Evolutionary conservation across 257 asterid genomes (phyloP), one percentile per base, ranked within the genome.

Genomic region (Coffea eugenioides): DNA sequence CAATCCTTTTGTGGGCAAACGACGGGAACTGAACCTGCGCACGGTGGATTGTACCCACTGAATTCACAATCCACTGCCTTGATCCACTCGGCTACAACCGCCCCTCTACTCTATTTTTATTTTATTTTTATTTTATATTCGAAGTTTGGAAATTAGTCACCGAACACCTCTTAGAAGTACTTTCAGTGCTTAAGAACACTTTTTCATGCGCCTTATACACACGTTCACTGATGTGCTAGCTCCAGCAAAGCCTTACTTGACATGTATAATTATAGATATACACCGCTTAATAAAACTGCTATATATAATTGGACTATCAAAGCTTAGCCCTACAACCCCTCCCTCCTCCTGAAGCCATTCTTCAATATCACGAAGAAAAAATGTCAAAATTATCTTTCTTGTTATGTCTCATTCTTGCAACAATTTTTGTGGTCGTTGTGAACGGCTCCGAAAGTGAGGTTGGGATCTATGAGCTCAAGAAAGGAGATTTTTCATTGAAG

Each of bases 401-500:
- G 39, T 54, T 86, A 36, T 79, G 84, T 79, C 79, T 86, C 74
- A 51, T 80, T 45, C 31, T 81, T 75, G 71, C 84, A 61, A 85
- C 74, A 61, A 86, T 74, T 3, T 52, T 79, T 70, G 88, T 77
- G 71, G 41, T 57, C 66, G 49, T 10, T 6, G 84, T 69, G 51
- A 74, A 78, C 77, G 86, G 85, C n/a, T 81, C 83, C 1, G 69
- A 69, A 39, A 36, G 59, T 46, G 78, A 78, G 75, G 78, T 83
- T 8, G 84, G 83, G 74, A 77, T 88, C 25, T 93, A 88, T 65
- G 92, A 89, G 81, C 82, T 93, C 72, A 82, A 87, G 86, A 86
- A 74, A 51, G 94, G 90, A 43, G 88, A 89, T 83, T 90, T 93
- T 87, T 78, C 86, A 34, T 39, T 95, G 4, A 93, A 89, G 79